Evolutionary conservation across 2,329 filamentous ascomycete species (phyloP).

Genomic region (Plectosphaerella sp.): DNA sequence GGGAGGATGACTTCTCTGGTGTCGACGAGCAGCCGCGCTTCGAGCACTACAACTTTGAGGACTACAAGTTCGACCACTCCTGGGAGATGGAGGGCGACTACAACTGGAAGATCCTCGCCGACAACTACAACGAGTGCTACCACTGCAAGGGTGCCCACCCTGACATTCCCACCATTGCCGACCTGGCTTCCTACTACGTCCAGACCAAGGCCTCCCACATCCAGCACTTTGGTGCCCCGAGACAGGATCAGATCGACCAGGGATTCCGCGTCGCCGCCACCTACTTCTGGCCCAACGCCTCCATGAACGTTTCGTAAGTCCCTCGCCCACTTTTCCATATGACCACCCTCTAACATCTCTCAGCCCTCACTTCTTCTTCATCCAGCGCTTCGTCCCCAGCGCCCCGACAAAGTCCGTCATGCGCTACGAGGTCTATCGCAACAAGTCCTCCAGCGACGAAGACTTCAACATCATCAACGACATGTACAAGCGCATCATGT

Average conservation of each 20-base stretch:
- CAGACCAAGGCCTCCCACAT: conserved; percentile 26
- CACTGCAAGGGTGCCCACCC: conserved; percentile 46
- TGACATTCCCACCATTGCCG: conserved; percentile 35
- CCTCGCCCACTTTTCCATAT: background rate
- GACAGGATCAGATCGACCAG: conserved; percentile 31
- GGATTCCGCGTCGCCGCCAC: conserved; percentile 39
- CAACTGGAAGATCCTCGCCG: conserved; percentile 36
- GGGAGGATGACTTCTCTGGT: conserved; percentile 34
- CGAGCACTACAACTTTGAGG: conserved; percentile 17
- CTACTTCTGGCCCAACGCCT: conserved; percentile 47
- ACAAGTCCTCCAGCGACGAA: conserved; percentile 54
- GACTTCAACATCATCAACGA: conserved; percentile 53
- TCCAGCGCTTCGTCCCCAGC: conserved; percentile 57
- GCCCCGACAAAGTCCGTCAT: conserved; percentile 47
- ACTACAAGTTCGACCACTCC: conserved; percentile 21
- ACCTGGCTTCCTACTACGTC: conserved; percentile 38
- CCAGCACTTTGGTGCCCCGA: conserved; percentile 30
- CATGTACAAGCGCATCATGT: conserved; percentile 61
- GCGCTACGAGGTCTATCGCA: conserved; percentile 59
- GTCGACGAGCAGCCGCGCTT: conserved; percentile 18
- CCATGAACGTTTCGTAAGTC: conserved; percentile 44
- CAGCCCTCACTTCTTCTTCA: conserved; percentile 59
- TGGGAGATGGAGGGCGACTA: conserved; percentile 28
- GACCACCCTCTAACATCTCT: conserved; percentile 13
- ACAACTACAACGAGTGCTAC: conserved; percentile 46